Evolutionary conservation across 768 basidiomycete genomes (phyloP).

Genomic region (Mrakia hoshinonis): DNA sequence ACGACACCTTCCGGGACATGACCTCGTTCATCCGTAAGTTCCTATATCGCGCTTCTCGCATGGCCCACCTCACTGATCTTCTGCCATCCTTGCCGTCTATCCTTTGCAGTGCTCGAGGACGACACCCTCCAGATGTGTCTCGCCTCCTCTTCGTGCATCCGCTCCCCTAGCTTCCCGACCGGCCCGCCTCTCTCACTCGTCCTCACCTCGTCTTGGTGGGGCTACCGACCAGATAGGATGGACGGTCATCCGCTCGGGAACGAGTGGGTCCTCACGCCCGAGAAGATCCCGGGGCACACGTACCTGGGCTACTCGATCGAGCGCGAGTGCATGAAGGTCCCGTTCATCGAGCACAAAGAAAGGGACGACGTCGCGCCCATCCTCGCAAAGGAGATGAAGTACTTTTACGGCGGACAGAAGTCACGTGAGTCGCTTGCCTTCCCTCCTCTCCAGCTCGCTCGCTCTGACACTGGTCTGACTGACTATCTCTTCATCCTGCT

Average conservation of each 20-base stretch:
- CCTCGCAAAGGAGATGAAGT: conserved; percentile 21
- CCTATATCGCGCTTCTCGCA: background rate
- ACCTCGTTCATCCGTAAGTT: background rate
- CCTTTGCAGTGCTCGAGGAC: background rate
- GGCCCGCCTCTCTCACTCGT: conserved; percentile 2
- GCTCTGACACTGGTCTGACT: too few species aligned
- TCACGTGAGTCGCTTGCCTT: background rate
- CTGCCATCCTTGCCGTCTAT: background rate
- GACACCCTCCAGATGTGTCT: conserved; percentile 2
- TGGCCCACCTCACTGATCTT: background rate
- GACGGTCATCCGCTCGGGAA: conserved; percentile 6
- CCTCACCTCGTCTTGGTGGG: conserved; percentile 9
- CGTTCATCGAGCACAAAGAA: conserved; percentile 8
- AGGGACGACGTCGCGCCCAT: conserved; percentile 19
- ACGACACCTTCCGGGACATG: background rate
- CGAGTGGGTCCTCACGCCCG: conserved; percentile 12
- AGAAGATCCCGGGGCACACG: background rate
- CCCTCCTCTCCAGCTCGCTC: too few species aligned
- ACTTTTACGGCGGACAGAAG: conserved; percentile 4
- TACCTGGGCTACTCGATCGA: conserved; percentile 12
- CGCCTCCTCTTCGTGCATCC: background rate
- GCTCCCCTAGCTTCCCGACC: background rate
- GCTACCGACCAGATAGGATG: background rate
- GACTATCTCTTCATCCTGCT: too few species aligned
- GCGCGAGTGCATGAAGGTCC: conserved; percentile 7